A percentile compares a stretch with the other conserved stretches of the same genome.
Conservation (phyloP, 2,329 filamentous ascomycete species). For the Coniochaeta pulveracea region DNA sequence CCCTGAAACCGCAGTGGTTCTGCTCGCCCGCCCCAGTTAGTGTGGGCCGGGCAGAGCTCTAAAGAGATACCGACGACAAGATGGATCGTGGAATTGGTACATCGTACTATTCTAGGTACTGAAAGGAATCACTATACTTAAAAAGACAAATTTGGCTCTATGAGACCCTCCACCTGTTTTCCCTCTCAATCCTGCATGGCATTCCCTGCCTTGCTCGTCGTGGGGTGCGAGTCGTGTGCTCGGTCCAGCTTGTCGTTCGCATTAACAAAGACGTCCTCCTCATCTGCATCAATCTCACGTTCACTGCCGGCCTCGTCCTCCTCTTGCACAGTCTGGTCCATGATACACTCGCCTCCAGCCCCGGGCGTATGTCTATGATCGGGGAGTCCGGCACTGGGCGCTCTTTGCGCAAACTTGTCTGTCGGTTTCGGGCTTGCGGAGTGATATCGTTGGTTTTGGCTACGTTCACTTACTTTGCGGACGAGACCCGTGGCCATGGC, state of each 20-base stretch:
- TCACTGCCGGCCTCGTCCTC: slow-evolving; percentile 5
- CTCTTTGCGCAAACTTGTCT: neutral
- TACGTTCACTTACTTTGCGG: slow-evolving; percentile 21
- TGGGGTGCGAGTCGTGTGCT: neutral
- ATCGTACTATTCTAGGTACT: no score
- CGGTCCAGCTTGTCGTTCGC: neutral
- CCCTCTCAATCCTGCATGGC: neutral
- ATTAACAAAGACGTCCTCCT: neutral
- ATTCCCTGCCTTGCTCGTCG: neutral
- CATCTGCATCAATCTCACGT: slow-evolving; percentile 6
- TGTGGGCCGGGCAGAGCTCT: no score
- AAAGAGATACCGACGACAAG: no score
- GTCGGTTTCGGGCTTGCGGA: neutral
- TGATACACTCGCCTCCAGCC: slow-evolving; percentile 17
- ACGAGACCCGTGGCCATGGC: slow-evolving; percentile 18
- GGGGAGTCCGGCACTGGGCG: neutral
- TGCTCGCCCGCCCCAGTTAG: no score
- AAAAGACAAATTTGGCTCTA: no score
- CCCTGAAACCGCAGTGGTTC: no score
- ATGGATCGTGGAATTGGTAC: no score
- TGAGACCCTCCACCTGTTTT: no score
- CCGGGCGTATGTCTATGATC: slow-evolving; percentile 6
- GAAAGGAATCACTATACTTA: no score
- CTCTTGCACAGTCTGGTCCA: slow-evolving; percentile 11
- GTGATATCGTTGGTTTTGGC: slow-evolving; percentile 5